These are phyloP conservation scores for Phialemoniopsis sp. DNA, from an alignment of 2,329 filamentous ascomycete species.

Conservation along the genomic window DNA sequence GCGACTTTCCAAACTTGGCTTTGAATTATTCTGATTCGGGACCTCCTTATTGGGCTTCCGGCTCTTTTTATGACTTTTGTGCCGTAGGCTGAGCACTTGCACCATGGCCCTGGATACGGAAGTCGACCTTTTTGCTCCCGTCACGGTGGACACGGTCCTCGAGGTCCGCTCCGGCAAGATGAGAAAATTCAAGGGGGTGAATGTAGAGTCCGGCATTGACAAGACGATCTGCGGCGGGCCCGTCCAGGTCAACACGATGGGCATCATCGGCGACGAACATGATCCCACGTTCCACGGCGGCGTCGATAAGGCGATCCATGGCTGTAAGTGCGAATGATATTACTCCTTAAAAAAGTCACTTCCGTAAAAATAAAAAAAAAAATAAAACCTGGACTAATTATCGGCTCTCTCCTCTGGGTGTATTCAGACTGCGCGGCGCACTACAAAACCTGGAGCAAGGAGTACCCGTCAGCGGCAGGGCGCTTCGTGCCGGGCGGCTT, in stretches of 20 bases:
- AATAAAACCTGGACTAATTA: too few species aligned
- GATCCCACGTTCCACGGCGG: slow-evolving; percentile 59
- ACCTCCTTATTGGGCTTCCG: too few species aligned
- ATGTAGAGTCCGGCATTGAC: slow-evolving; percentile 52
- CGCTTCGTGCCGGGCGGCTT: slow-evolving; percentile 56
- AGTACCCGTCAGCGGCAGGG: slow-evolving; percentile 45
- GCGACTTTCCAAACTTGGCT: too few species aligned
- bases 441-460: slow-evolving; percentile 49
- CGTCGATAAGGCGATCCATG: slow-evolving; percentile 58
- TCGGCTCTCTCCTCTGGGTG: too few species aligned
- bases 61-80: too few species aligned
- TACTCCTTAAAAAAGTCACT: too few species aligned
- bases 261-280: slow-evolving; percentile 57
- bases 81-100: neutral
- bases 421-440: slow-evolving; percentile 59
- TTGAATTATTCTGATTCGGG: too few species aligned
- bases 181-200: slow-evolving; percentile 47
- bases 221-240: slow-evolving; percentile 39
- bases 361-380: neutral
- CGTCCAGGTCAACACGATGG: slow-evolving; percentile 40
- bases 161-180: slow-evolving; percentile 55
- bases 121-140: slow-evolving; percentile 35
- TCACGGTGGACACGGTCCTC: slow-evolving; percentile 43
- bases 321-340: slow-evolving; percentile 35
- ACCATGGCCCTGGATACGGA: slow-evolving; percentile 7